Base-by-base conservation (phyloP, 1,284 basidiomycete species). In the Rhodofomes roseus region DNA sequence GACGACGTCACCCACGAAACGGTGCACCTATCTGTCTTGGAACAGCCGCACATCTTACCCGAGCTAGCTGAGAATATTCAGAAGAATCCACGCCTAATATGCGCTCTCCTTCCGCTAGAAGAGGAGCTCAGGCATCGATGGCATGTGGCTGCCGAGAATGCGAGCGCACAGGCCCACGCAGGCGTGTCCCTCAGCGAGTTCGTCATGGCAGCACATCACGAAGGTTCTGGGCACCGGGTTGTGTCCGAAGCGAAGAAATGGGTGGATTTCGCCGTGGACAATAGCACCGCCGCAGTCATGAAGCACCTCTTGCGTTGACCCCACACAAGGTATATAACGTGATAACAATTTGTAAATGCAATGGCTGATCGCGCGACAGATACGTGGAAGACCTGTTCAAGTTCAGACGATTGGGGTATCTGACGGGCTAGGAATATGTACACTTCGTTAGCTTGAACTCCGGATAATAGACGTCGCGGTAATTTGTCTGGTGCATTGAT, bases 21-120 rank as follows among this genome's bases (percentile, higher is more conserved):
- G 0, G 80, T 89, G 40, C 87, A 89, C 63, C 71, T 81, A 1
- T 89, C 87, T 8, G 83, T 85, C 4, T 66, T 82, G 36, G 66
- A 77, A 40, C 87, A 86, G 63, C 65, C 63, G 6, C 62, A 68
- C 8, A 57, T 79, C 5, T 65, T 73, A 43, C 73, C 77, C 1
- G 66, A 71, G 23, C 65, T 87, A 20, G 64, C 64, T 9, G 63
- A 70, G 11, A 70, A 67, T n/a, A 58, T 87, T 31, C 66, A 71
- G 43, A 54, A 67, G 73, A 20, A 82, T 59, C 81, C 82, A 1
- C 66, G 73, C 2, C 68, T 87, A 5, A 64, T 88, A 12, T 70
- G 66, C 20, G 50, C 61, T 9, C 74, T 89, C 2, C 67, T 78
- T 31, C 80, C 82, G 1, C 67, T 88, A 20, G 87, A 89, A 66